Evolutionary conservation across 805 yeast species (phyloP).

Genomic region (Torulaspora microellipsoides): DNA sequence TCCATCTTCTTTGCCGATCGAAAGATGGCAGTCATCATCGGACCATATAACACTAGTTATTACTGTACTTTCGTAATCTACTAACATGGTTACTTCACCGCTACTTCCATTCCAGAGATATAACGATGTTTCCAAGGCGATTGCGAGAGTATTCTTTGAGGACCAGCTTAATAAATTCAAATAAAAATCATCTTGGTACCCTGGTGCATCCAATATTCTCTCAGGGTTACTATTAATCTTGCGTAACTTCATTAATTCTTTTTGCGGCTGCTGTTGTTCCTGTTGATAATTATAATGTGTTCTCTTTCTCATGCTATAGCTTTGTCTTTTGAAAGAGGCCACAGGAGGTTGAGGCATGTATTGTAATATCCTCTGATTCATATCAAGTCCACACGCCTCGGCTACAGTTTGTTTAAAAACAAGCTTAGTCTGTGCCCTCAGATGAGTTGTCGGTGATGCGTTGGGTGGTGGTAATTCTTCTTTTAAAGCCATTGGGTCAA

Average conservation of each 20-base stretch:
- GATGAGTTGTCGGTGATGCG: slow-evolving; percentile 43
- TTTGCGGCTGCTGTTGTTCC: slow-evolving; percentile 35
- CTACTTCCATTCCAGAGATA: slow-evolving; percentile 90
- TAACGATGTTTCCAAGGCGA: slow-evolving; percentile 78
- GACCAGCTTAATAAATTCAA: slow-evolving; percentile 88
- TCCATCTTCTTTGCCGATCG: slow-evolving; percentile 83
- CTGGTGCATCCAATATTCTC: slow-evolving; percentile 94
- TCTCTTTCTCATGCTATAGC: slow-evolving; percentile 29
- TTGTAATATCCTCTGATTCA: slow-evolving; percentile 76
- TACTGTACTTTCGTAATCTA: slow-evolving; percentile 47
- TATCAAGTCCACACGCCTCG: slow-evolving; percentile 86
- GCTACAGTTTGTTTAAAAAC: slow-evolving; percentile 79
- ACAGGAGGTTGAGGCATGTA: slow-evolving; percentile 85
- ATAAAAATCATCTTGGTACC: slow-evolving; percentile 87
- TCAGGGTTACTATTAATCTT: slow-evolving; percentile 85
- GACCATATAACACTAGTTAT: slow-evolving; percentile 75
- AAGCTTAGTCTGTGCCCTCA: slow-evolving; percentile 40
- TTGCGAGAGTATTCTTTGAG: slow-evolving; percentile 69
- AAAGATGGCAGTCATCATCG: slow-evolving; percentile 78
- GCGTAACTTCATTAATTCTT: slow-evolving; percentile 63
- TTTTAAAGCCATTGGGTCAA: slow-evolving; percentile 22
- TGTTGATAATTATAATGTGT: slow-evolving; percentile 32
- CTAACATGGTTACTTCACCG: slow-evolving; percentile 68
- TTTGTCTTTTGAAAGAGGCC: slow-evolving; percentile 28
- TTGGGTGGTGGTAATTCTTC: slow-evolving; percentile 46